Base-by-base conservation (phyloP, 2,329 filamentous ascomycete species). In the Fusarium ramigenum region DNA sequence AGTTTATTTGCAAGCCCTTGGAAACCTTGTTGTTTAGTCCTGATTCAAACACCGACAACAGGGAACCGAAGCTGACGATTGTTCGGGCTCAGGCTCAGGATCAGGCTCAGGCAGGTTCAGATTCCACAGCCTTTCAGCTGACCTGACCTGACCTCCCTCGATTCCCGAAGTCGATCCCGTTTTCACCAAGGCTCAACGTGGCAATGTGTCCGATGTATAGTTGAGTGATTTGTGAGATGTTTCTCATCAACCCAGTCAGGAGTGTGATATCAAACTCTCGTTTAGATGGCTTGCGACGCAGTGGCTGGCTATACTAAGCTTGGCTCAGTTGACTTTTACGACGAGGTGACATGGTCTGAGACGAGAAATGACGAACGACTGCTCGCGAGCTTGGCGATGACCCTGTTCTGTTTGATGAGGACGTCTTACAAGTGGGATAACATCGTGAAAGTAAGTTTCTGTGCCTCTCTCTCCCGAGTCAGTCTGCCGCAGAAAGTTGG, bases 141-240 rank as follows among this genome's bases (percentile, higher is more conserved):
- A 50, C 65, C 60, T 73, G 28, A 23, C 47, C 56, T 54, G 53
- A 53, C 50, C 34, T 53, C 34, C 34, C 50, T 70, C 70, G 70
- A 73, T 73, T 73, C 70, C 70, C 70, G 70, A 73, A 73, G 70
- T 70, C 61, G 70, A 73, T 73, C 70, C 70, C 61, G 70, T 54
- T 44, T 19, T 62, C 58, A 49, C 57, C 61, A 63, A 46, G 37
- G 66, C 65, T 56, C 50, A 70, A 73, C 40, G 23, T 58, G 66
- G 65, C 25, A 73, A 58, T 70, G 57, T 61, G 59, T 43, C 70
- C 70, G 70, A 73, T 32, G 42, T 30, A 30, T 21, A 32, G 53
- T 47, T 53, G 47, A 69, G 44, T 61, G 42, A 46, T 73, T 60
- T 59, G 52, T 39, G 25, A 37, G 39, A 53, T 73, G 57, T 70